Evolutionary conservation across 805 yeast species (phyloP).

Genomic region (Candida koratica): DNA sequence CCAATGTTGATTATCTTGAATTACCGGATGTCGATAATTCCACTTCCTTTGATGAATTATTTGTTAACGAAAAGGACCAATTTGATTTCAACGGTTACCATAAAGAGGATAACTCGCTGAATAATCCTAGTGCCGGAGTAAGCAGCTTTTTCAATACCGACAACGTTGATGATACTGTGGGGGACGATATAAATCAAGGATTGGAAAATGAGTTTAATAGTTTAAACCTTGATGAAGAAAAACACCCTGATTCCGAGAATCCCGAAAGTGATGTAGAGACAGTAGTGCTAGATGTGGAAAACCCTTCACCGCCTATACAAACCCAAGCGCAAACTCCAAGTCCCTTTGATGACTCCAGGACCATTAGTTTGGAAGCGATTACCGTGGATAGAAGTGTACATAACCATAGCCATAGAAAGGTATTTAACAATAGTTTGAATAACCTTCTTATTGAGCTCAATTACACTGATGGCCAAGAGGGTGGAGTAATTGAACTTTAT

Average conservation of each 20-base stretch:
- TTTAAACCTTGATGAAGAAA: conserved; percentile 1
- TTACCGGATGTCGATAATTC: conserved; percentile 15
- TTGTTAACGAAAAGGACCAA: conserved; percentile 11
- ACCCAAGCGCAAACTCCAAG: background rate
- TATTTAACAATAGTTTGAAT: conserved; percentile 14
- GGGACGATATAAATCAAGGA: background rate
- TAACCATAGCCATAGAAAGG: conserved; percentile 9
- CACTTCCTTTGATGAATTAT: conserved; percentile 14
- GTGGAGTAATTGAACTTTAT: conserved; percentile 6
- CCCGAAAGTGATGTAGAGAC: conserved; percentile 30
- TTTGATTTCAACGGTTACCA: conserved; percentile 10
- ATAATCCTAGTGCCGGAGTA: background rate
- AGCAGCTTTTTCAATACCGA: conserved; percentile 8
- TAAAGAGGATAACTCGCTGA: background rate
- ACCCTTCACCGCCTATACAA: too few species aligned
- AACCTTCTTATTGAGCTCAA: conserved; percentile 12
- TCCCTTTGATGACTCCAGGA: conserved; percentile 4
- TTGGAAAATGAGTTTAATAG: conserved; percentile 11
- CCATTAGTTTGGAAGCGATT: conserved; percentile 3
- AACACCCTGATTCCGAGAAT: background rate
- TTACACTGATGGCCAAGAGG: conserved; percentile 6
- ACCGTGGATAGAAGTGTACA: background rate
- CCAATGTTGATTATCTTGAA: conserved; percentile 15
- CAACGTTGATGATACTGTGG: background rate
- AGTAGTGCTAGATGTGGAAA: conserved; percentile 20